Evolutionary conservation across 2,329 filamentous ascomycete genomes (phyloP).

Genomic region (Pyricularia pennisetigena): DNA sequence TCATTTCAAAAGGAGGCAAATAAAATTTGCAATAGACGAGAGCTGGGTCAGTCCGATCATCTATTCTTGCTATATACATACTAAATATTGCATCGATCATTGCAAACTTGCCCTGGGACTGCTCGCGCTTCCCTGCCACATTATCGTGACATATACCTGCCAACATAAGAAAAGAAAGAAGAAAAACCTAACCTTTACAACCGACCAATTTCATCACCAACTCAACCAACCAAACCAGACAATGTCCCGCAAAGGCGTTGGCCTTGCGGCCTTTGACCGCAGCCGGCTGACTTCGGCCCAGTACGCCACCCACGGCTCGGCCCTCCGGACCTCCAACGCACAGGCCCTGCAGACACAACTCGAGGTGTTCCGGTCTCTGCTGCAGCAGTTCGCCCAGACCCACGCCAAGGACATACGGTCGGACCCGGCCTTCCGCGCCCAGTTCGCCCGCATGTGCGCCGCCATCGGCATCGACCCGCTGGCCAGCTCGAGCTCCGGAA

Average conservation of each 20-base stretch:
- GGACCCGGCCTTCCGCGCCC: conserved; percentile 86
- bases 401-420: conserved; percentile 95
- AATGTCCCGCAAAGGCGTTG: conserved; percentile 74
- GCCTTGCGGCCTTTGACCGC: conserved; percentile 82
- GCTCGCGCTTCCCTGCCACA: neutral
- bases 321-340: conserved; percentile 75
- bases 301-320: conserved; percentile 82
- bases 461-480: conserved; percentile 94
- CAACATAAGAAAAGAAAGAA: neutral
- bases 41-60: neutral
- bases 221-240: neutral
- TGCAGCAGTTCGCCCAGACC: conserved; percentile 90
- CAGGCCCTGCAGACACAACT: conserved; percentile 86
- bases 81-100: neutral
- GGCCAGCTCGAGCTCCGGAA: conserved; percentile 48
- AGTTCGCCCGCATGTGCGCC: conserved; percentile 97
- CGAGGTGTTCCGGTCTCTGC: conserved; percentile 86
- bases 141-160: neutral
- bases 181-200: neutral
- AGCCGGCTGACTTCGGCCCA: conserved; percentile 77
- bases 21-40: neutral
- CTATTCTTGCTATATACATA: neutral
- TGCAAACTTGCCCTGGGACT: neutral
- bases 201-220: neutral
- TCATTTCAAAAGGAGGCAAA: neutral